phyloP scores from a whole-genome alignment of 176 grass and related monocot species.

The Echinochloa phyllopogon region DNA sequence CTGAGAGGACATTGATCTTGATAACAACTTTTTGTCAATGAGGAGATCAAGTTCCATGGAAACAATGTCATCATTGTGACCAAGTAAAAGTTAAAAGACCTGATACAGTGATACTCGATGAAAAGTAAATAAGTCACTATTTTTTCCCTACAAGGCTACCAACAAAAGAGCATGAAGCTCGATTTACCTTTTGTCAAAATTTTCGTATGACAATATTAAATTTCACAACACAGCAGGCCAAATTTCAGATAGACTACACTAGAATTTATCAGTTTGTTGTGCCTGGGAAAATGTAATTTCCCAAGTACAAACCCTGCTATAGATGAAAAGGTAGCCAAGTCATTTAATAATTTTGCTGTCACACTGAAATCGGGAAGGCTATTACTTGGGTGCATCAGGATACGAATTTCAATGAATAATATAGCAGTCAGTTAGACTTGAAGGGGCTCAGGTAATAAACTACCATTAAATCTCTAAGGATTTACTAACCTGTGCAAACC shows the following conservation, averaged over 20 bases:
- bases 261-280: conserved; percentile 2
- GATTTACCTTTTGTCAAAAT: background rate
- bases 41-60: conserved; percentile 14
- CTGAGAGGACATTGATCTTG: conserved; percentile 12
- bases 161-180: background rate
- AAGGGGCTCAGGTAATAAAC: conserved; percentile 1
- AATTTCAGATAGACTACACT: background rate
- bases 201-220: conserved; percentile 14
- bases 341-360: conserved; percentile 8
- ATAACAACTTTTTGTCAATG: conserved; percentile 27
- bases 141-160: background rate
- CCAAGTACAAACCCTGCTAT: conserved; percentile 17
- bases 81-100: background rate
- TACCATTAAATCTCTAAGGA: conserved; percentile 28
- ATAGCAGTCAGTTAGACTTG: conserved; percentile 20
- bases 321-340: conserved; percentile 11
- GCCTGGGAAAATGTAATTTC: background rate
- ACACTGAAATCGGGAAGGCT: background rate
- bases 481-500: conserved; percentile 93
- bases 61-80: background rate
- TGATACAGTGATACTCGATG: no score
- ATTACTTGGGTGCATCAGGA: background rate
- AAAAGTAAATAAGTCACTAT: background rate
- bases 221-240: background rate
- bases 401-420: background rate